A percentile compares a stretch with the other conserved stretches of the same genome.
These are phyloP conservation scores for Rubia balearica DNA, from an alignment of 305 asterid genomes.

Conservation along the genomic window DNA sequence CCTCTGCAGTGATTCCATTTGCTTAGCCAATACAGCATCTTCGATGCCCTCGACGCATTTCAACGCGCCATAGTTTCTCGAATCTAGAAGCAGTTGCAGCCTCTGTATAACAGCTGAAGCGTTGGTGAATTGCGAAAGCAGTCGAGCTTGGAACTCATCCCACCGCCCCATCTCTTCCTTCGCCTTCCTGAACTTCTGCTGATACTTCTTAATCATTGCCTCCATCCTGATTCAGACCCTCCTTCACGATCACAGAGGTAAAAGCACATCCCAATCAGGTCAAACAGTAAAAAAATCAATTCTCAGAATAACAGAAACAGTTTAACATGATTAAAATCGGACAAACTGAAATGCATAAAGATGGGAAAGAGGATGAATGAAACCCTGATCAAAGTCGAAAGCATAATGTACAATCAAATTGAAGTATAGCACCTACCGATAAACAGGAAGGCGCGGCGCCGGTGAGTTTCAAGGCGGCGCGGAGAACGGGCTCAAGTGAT, in stretches of 20 bases:
- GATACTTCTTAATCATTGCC: constrained; percentile 50
- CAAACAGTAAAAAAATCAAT: not conserved
- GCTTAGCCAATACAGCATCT: constrained; percentile 50
- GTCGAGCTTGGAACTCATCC: constrained; percentile 61
- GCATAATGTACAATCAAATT: not conserved
- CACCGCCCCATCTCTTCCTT: constrained; percentile 56
- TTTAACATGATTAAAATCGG: not conserved
- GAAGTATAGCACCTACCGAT: not conserved
- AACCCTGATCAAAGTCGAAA: not conserved
- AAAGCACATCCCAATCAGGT: not conserved
- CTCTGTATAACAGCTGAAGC: constrained; percentile 68
- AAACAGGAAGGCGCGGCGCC: too few relatives aligned
- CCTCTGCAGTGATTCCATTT: constrained; percentile 58
- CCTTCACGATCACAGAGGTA: not conserved
- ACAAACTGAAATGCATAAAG: not conserved
- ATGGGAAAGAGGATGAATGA: not conserved
- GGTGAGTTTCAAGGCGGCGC: too few relatives aligned
- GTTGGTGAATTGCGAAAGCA: constrained; percentile 47
- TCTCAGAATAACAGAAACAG: not conserved
- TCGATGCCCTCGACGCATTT: constrained; percentile 49
- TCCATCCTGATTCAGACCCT: constrained; percentile 32
- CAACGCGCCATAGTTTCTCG: constrained; percentile 47
- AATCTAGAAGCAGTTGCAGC: constrained; percentile 54
- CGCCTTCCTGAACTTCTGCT: constrained; percentile 52
- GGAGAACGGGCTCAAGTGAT: too few relatives aligned